Evolutionary conservation across 495 filamentous ascomycete genomes (phyloP), one percentile per base, ranked within the genome.

Genomic region (Collariella sp.): DNA sequence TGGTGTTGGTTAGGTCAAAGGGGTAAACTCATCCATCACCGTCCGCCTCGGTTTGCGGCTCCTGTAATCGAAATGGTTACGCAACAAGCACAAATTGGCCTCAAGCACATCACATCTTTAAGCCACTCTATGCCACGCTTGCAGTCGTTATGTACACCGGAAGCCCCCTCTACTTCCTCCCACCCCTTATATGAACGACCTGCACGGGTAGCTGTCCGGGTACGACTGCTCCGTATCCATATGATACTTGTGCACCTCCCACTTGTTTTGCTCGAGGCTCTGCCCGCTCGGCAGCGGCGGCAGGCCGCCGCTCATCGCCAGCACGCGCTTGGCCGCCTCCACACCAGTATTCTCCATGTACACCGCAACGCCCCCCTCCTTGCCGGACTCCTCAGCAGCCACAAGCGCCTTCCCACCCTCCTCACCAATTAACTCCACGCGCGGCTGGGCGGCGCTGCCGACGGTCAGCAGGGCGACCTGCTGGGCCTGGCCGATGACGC

Each of bases 391-490:
- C 74, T 86, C 82, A n/a, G 86, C 82, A n/a, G 78, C 79, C 11
- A 89, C 80, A 46, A 98, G 73, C 66, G 88, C 83, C 74, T 91
- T 87, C 59, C 70, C 69, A 13, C 93, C 93, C 11, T 81, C 88
- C 59, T 95, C 85, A 48, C 93, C 94, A 61, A 94, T 78, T 63
- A 89, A 77, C 58, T 89, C 85, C 46, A 89, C 85, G 65, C 86
- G 89, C 3, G 93, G 90, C 7, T 71, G 72, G n/a, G 80, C 84
- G 54, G 82, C 82, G 69, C 83, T 95, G 31, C 94, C 93, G 12
- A 97, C 86, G 20, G 77, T 85, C 56, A 98, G 76, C 55, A 97
- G 80, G 5, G 83, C 84, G 19, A 91, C 91, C 22, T 88, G 84
- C 73, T 97, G 86, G 16, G 79, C 83, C 74, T 96, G 93, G 43